Evolutionary conservation across 208 protist species (phyloP), one percentile per base, ranked within the genome.

Genomic region (Trypanosoma grayi): DNA sequence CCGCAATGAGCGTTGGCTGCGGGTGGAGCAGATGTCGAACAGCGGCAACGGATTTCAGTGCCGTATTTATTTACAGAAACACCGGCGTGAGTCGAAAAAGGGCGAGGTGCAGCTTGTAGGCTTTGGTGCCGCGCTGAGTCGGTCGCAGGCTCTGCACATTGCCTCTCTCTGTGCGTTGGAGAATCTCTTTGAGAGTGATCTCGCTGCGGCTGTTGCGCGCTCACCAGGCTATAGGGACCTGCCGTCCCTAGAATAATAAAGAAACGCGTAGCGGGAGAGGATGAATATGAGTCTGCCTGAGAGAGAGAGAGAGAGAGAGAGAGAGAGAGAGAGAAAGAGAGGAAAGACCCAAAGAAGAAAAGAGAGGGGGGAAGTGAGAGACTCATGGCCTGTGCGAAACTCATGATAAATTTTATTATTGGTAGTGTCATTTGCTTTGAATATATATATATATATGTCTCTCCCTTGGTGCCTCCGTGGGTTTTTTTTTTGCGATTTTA

Each of bases 101-200:
- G 79, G 83, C 0, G 75, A 82, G 34, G 72, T 73, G 18, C 89
- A 95, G 62, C 59, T 95, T 11, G 75, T 92, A 10, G 88, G 89
- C 33, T 88, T 81, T 61, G 89, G 78, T 16, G 41, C 68, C 0
- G 71, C 66, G 22, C 24, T 79, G 61, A 59, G 60, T 7, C 45
- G 71, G 24, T 18, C 62, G 2, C 68, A 82, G 13, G 89, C 89
- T 11, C 58, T 93, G 40, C 52, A 95, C 46, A 66, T 54, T 25
- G 89, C 89, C 2, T 64, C 83, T 2, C 16, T 85, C 0, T 70
- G 53, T 39, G 77, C 77, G 14, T 36, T 83, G 69, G 64, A 76
- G 39, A 78, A 71, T 61, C 54, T 79, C 13, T 79, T 75, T 70
- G 66, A 65, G 39, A 33, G 25, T 33, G 64, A 78, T 22, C 61